A percentile compares a stretch with the other conserved stretches of the same genome.
These are phyloP conservation scores for Trichosporon sp. DNA, from an alignment of 1,284 basidiomycete genomes.

Conservation along the genomic window DNA sequence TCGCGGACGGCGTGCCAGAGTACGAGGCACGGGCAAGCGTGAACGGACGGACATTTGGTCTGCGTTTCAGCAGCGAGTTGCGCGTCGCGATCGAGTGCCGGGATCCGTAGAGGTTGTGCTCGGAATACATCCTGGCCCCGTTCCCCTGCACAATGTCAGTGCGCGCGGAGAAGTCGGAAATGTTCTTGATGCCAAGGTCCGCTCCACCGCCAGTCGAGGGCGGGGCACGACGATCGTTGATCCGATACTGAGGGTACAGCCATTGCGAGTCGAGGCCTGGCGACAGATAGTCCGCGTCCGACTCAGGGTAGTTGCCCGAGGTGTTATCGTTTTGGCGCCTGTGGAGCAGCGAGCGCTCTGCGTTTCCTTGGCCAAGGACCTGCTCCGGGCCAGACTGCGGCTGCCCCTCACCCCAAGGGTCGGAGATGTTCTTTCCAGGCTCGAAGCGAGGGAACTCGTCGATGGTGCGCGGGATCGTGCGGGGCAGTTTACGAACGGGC, in stretches of 20 bases:
- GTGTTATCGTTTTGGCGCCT: background rate
- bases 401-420: background rate
- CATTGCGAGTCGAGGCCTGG: constrained; percentile 23
- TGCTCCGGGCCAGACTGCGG: background rate
- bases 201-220: constrained; percentile 17
- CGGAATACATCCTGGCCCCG: constrained; percentile 59
- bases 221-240: constrained; percentile 22
- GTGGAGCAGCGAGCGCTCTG: background rate
- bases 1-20: constrained; percentile 57
- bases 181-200: constrained; percentile 20
- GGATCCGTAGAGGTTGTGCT: constrained; percentile 62
- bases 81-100: constrained; percentile 64
- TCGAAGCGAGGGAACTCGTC: constrained; percentile 14
- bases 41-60: constrained; percentile 58
- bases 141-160: constrained; percentile 59
- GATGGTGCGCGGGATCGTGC: constrained; percentile 14
- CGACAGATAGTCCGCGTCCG: constrained; percentile 20
- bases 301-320: background rate
- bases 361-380: background rate
- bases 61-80: constrained; percentile 58
- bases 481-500: constrained; percentile 13
- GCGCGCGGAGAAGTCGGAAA: constrained; percentile 32
- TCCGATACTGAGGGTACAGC: constrained; percentile 28
- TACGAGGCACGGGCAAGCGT: constrained; percentile 69
- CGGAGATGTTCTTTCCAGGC: constrained; percentile 22